Evolutionary conservation across 768 basidiomycete genomes (phyloP).

Genomic region (Serpula lacrymans): DNA sequence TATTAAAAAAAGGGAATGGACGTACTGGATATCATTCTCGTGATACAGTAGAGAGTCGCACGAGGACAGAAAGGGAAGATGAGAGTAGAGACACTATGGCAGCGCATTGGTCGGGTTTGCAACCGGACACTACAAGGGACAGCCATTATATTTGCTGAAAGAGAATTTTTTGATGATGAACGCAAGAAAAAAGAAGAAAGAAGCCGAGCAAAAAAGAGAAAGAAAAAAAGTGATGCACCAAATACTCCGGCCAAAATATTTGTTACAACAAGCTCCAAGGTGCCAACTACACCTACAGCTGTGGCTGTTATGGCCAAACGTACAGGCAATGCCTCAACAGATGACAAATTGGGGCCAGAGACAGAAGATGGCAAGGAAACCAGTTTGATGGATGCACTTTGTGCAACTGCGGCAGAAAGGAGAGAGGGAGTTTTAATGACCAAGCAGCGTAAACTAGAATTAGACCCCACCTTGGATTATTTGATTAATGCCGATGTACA

Average conservation of each 20-base stretch:
- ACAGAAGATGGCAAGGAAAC: conserved; percentile 1
- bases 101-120: conserved; percentile 29
- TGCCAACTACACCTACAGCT: neutral
- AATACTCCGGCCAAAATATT: neutral
- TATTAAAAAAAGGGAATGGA: conserved; percentile 36
- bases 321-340: neutral
- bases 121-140: conserved; percentile 11
- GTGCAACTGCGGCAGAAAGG: neutral
- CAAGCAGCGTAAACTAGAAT: conserved; percentile 2
- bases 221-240: conserved; percentile 1
- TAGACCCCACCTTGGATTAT: conserved; percentile 20
- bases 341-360: neutral
- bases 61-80: conserved; percentile 18
- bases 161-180: conserved; percentile 23
- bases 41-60: conserved; percentile 31
- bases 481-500: conserved; percentile 23
- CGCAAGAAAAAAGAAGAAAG: neutral
- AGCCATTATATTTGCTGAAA: conserved; percentile 25
- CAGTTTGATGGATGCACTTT: conserved; percentile 2
- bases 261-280: neutral
- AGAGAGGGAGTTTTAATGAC: conserved; percentile 1
- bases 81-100: conserved; percentile 30
- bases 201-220: too few species aligned
- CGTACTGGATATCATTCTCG: conserved; percentile 27
- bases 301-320: neutral